Evolutionary conservation across 2,329 filamentous ascomycete genomes (phyloP), one percentile per base, ranked within the genome.

Genomic region (Fusarium liriodendri): DNA sequence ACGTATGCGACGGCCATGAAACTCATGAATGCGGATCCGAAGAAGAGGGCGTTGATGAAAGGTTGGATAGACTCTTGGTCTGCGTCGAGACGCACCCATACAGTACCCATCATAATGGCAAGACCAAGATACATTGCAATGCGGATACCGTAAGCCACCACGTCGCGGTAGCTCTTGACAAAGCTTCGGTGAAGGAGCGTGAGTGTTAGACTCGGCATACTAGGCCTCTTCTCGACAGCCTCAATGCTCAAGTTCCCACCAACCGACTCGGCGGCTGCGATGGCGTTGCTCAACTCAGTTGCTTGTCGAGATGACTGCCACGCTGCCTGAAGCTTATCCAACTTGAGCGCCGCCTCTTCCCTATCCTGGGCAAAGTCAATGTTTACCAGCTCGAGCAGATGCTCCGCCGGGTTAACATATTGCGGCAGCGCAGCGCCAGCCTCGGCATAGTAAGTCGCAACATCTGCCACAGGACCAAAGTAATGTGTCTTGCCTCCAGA

Each of bases 1-100:
- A 97, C 93, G 80, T 97, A 97, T 0, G 95, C 95, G 1, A 97
- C 91, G 0, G 92, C 92, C 92, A 94, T 94, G 83, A 94, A 94
- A 45, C 90, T 92, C 90, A 94, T 93, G 82, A 94, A 94, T 2
- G 92, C 92, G 0, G 88, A 90, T 18, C 92, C 91, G 77, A 93
- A 94, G 86, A 93, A 93, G 61, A 97, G 93, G 57, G 94, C 93
- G 80, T 97, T 97, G 81, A 91, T 94, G 77, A 94, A 93, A 0
- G 94, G 91, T 77, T 94, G 92, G 75, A 97, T 96, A 67, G 93
- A 92, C 65, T 87, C 85, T 79, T 97, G 94, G 0, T 87, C 84
- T 0, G 92, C 87, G 5, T 87, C 84, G 4, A 97, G 86, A 7
- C 94, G 90, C 16, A 97, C 84, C 92, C 94, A 97, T 14, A 97